A percentile compares a stretch with the other conserved stretches of the same genome.
Evolutionary conservation across 2,329 filamentous ascomycete genomes (phyloP).

Genomic region (Fonsecaea nubica): DNA sequence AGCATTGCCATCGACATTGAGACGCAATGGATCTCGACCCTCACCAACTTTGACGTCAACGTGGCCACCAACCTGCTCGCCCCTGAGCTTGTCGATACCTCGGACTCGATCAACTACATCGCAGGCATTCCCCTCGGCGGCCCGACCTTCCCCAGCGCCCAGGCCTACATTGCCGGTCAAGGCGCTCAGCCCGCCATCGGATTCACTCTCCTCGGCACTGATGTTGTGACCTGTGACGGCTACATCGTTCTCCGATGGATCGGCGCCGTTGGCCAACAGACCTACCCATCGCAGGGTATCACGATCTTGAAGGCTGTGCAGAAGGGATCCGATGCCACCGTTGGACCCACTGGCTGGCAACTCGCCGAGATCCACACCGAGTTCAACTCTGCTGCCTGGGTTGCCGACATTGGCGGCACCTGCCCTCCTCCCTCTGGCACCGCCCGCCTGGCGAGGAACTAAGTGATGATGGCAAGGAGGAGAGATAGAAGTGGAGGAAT

Average conservation of each 20-base stretch:
- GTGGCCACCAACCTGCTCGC: constrained; percentile 38
- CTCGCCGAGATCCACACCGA: constrained; percentile 45
- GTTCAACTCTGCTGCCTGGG: constrained; percentile 45
- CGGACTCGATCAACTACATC: constrained; percentile 43
- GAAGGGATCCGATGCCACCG: constrained; percentile 21
- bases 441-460: constrained; percentile 13
- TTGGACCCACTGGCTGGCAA: constrained; percentile 42
- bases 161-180: constrained; percentile 43
- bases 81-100: constrained; percentile 44
- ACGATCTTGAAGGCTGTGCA: constrained; percentile 41
- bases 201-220: constrained; percentile 40
- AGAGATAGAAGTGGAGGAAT: neutral
- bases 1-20: constrained; percentile 30
- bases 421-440: constrained; percentile 27
- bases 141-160: constrained; percentile 45
- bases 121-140: constrained; percentile 41
- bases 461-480: neutral
- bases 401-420: constrained; percentile 34
- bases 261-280: constrained; percentile 35
- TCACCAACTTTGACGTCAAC: constrained; percentile 34
- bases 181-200: constrained; percentile 44
- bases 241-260: constrained; percentile 46
- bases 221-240: constrained; percentile 43
- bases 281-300: constrained; percentile 43
- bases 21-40: constrained; percentile 32